These are phyloP conservation scores for Solanum boliviense DNA, from an alignment of 257 asterid genomes.

Conservation along the genomic window DNA sequence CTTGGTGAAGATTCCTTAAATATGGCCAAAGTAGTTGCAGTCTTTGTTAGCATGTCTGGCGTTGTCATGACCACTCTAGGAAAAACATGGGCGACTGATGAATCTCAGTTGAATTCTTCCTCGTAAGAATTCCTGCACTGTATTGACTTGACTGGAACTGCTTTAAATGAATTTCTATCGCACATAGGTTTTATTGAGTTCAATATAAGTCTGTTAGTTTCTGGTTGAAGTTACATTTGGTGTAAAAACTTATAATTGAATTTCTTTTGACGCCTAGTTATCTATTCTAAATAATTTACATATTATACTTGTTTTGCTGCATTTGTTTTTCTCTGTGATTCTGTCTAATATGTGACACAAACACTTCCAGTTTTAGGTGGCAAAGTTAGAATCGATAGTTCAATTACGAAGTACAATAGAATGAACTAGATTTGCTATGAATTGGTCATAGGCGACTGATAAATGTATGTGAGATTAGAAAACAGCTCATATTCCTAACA, in stretches of 20 bases:
- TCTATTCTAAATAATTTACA: background rate
- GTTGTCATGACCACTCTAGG: constrained; percentile 93
- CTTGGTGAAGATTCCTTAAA: constrained; percentile 89
- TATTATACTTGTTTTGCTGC: background rate
- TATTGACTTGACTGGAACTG: background rate
- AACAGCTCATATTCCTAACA: background rate
- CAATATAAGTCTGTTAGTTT: background rate
- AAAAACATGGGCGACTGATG: constrained; percentile 97
- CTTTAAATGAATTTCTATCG: background rate
- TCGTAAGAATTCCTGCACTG: constrained; percentile 37
- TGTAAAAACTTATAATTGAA: background rate
- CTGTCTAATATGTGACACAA: background rate
- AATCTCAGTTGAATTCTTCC: constrained; percentile 42
- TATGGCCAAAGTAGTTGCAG: constrained; percentile 72
- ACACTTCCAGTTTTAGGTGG: background rate
- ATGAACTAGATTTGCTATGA: background rate
- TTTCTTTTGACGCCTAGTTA: background rate
- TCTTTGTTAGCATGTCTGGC: constrained; percentile 85
- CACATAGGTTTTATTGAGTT: background rate
- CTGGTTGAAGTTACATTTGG: background rate
- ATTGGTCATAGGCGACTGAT: background rate
- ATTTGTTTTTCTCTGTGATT: background rate
- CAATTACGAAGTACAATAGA: background rate
- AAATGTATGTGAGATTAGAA: background rate
- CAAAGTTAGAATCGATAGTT: background rate